Base-by-base conservation (phyloP, 352 stramenopile species). In the Globisporangium rhizosaccharum region DNA sequence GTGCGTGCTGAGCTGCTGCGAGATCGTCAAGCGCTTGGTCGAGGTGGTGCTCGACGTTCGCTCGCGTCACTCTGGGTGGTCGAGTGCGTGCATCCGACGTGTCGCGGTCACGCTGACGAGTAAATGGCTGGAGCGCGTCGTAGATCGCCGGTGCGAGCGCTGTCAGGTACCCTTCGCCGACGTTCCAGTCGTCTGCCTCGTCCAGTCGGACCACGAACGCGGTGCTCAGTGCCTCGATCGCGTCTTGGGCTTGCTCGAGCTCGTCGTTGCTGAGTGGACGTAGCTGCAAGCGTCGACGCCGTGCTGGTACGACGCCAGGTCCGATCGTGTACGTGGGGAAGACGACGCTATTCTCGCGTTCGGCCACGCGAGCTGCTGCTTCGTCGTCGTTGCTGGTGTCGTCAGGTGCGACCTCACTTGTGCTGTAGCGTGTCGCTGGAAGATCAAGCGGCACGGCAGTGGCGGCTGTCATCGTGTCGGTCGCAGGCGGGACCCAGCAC, bases 321-420 rank as follows among this genome's bases (percentile, higher is more conserved):
- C 51, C 51, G 26, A 60, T 56, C 3, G 15, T 33, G 20, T 59
- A 28, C 14, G 30, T n/a, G 1, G 59, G 42, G 25, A 56, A 65
- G 3, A 51, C 23, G 25, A 59, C 59, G 10, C 52, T 36, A 17
- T 30, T 48, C 23, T 60, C 59, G 11, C 53, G 53, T 20, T 28
- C 18, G 2, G 53, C 39, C 7, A 58, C 14, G 33, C 48, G 37
- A 10, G 53, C 53, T 28, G 41, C 53, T 42, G 33, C 39, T 18
- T 58, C 53, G 8, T 28, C 30, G 26, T 20, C 30, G 1, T 12
- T 30, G 17, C 23, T 25, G 51, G 6, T 11, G 33, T 1, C 7
- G 33, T 37, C 33, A 12, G 1, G 33, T 10, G 3, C 33, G 9
- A 11, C 9, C 7, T 5, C 6, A 11, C 9, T 7, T 10, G 33